A percentile compares a stretch with the other conserved stretches of the same genome.
phyloP scores from a whole-genome alignment of 2,329 filamentous ascomycete species.

The Chalaropsis ovoidea region DNA sequence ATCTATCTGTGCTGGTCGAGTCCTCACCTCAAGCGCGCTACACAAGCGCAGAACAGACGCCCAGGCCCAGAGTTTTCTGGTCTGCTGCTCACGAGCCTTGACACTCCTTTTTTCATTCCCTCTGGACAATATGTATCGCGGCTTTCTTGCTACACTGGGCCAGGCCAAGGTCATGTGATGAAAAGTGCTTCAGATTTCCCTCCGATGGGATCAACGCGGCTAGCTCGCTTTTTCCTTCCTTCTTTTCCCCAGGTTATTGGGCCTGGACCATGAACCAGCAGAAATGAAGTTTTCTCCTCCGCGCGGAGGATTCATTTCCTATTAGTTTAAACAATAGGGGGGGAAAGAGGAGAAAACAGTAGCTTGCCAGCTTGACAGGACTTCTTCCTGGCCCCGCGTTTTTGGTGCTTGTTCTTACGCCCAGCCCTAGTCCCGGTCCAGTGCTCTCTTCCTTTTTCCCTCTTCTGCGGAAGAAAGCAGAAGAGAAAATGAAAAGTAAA shows the following conservation, averaged over 20 bases:
- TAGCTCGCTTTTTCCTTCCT: neutral
- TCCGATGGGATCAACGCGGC: neutral
- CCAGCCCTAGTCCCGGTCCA: neutral
- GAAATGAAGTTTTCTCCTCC: conserved; percentile 10
- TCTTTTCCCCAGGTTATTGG: conserved; percentile 6
- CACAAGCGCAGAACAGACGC: conserved; percentile 11
- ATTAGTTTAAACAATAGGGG: neutral
- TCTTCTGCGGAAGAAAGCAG: neutral
- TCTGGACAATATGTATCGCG: neutral
- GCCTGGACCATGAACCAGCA: neutral
- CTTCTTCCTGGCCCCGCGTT: neutral
- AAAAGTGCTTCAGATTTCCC: neutral
- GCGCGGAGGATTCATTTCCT: conserved; percentile 1
- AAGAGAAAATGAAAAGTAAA: neutral
- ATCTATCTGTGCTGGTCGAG: neutral
- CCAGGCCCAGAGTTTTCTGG: neutral
- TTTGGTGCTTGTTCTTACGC: neutral
- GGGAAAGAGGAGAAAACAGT: neutral
- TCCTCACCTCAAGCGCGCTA: neutral
- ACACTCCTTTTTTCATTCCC: neutral
- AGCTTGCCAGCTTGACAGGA: neutral
- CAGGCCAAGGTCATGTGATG: neutral
- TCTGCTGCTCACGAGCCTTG: neutral
- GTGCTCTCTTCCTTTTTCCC: neutral
- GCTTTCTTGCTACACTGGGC: neutral